Percentiles rank a stretch among this genome's conserved stretches.
phyloP scores from a whole-genome alignment of 371 early-diverging fungal species.

The Massospora cicadina region DNA sequence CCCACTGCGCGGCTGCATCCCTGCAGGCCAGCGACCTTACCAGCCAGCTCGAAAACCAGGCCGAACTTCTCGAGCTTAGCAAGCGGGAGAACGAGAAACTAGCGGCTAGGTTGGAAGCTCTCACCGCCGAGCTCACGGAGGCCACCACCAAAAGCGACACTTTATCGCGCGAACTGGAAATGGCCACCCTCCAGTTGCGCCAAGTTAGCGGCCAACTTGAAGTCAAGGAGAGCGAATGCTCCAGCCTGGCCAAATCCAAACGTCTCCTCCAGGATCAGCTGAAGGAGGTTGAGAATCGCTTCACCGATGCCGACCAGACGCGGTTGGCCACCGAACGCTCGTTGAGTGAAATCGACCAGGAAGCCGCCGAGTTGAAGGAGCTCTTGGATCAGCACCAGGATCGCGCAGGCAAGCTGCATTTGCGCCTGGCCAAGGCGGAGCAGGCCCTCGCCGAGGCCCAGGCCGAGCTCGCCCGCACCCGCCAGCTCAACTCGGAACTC shows the following conservation, averaged over 20 bases:
- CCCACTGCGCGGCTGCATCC: conserved; percentile 33
- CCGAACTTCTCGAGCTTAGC: conserved; percentile 25
- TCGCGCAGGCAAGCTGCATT: conserved; percentile 25
- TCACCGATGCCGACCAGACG: conserved; percentile 33
- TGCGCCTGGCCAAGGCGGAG: conserved; percentile 44
- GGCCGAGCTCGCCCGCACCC: conserved; percentile 43
- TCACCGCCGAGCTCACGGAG: conserved; percentile 28
- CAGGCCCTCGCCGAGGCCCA: conserved; percentile 26
- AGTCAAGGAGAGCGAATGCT: conserved; percentile 36
- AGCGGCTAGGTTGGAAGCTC: conserved; percentile 33
- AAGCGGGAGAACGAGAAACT: conserved; percentile 49
- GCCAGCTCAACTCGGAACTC: conserved; percentile 32
- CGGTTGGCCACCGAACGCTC: conserved; percentile 38
- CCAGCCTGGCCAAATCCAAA: conserved; percentile 41
- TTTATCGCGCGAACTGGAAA: conserved; percentile 24
- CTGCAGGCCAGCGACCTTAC: conserved; percentile 28
- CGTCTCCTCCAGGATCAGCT: conserved; percentile 43
- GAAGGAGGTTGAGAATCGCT: conserved; percentile 54
- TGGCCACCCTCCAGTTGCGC: conserved; percentile 24
- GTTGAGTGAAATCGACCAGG: conserved; percentile 28
- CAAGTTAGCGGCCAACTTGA: conserved; percentile 33
- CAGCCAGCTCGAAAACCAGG: conserved; percentile 30
- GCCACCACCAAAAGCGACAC: conserved; percentile 28
- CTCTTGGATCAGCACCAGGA: conserved; percentile 54
- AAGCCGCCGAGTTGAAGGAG: conserved; percentile 33